These are phyloP conservation scores for Closterium sp. DNA, from an alignment of 139 green algal species.

Conservation along the genomic window DNA sequence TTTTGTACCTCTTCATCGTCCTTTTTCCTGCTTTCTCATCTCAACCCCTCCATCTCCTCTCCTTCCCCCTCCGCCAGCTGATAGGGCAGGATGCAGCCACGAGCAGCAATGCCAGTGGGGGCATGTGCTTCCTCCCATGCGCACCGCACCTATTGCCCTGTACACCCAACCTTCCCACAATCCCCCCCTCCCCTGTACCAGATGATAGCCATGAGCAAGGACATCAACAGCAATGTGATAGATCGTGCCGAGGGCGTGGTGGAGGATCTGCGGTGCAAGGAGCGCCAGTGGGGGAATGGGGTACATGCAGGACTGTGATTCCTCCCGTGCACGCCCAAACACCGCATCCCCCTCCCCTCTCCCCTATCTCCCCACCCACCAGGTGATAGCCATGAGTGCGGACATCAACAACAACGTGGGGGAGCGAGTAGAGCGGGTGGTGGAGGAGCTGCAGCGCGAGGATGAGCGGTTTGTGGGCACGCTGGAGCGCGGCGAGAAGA, in stretches of 20 bases:
- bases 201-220: not conserved
- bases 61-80: no score
- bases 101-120: no score
- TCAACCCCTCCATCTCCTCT: no score
- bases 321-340: not conserved
- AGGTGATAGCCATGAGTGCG: slow-evolving; percentile 70
- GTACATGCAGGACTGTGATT: no score
- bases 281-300: no score
- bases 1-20: no score
- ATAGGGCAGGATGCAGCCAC: no score
- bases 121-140: not conserved
- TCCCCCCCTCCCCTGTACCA: not conserved
- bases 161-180: not conserved
- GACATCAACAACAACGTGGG: slow-evolving; percentile 71
- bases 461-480: slow-evolving; percentile 72
- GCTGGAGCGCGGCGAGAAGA: slow-evolving; percentile 76
- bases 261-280: not conserved
- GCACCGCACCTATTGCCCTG: not conserved
- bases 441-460: slow-evolving; percentile 73
- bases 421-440: slow-evolving; percentile 63
- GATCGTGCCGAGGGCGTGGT: not conserved
- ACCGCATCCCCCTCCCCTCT: no score
- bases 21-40: no score
- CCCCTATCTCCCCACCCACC: not conserved
- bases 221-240: not conserved